Percentiles rank a stretch among this genome's conserved stretches.
Conservation (phyloP, 768 basidiomycete genomes). For the Boletus patriciae region DNA sequence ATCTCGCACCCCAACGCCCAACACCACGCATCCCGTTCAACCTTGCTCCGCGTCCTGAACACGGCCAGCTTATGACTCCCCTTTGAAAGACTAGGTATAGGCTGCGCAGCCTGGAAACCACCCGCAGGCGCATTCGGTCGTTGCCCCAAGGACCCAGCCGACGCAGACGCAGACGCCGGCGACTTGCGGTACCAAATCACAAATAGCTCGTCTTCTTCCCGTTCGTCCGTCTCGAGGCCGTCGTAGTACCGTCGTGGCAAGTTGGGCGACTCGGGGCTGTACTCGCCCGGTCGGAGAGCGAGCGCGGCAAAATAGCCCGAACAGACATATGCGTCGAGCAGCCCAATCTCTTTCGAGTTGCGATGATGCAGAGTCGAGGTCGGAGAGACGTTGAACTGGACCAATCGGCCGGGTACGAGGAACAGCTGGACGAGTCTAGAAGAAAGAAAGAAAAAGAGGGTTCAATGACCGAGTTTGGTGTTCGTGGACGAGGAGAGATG, state of each 20-base stretch:
- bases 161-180: not conserved
- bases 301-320: conserved; percentile 84
- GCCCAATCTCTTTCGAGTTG: conserved; percentile 53
- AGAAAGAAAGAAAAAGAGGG: not conserved
- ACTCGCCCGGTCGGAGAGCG: conserved; percentile 63
- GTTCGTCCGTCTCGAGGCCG: conserved; percentile 84
- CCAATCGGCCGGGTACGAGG: conserved; percentile 71
- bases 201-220: conserved; percentile 85
- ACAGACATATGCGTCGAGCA: conserved; percentile 76
- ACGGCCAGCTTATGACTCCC: conserved; percentile 61
- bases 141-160: not conserved
- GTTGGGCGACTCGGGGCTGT: conserved; percentile 48
- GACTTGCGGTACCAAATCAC: conserved; percentile 69
- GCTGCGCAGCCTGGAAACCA: conserved; percentile 15
- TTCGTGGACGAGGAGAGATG: no score
- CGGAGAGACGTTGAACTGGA: conserved; percentile 67
- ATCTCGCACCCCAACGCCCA: conserved; percentile 92
- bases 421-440: conserved; percentile 68
- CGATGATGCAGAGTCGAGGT: conserved; percentile 57
- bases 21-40: conserved; percentile 94
- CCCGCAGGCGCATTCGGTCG: conserved; percentile 22
- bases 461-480: not conserved
- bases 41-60: conserved; percentile 72
- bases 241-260: conserved; percentile 82
- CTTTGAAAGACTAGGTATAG: conserved; percentile 50